Evolutionary conservation across 441 rosid genomes (phyloP), one percentile per base, ranked within the genome.

Genomic region (Populus hybrid): DNA sequence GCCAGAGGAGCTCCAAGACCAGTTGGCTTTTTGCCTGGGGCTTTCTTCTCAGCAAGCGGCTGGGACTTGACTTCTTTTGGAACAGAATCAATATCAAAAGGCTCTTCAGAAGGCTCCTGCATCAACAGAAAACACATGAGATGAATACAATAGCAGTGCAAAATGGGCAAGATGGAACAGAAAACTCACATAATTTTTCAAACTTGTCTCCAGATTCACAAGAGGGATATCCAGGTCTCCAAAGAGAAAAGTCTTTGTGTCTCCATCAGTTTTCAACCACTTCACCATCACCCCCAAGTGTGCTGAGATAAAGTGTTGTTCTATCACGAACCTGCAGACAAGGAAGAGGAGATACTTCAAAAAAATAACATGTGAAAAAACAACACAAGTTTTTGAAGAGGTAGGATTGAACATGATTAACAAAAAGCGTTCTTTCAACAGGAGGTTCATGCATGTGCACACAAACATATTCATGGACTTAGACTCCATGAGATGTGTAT

Each of bases 11-110:
- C 92, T 86, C 90, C 94, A 57, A 92, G 91, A 84, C 95, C 98
- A 75, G 90, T 72, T 74, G 98, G 94, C 90, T 88, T 96, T 83
- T 92, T 94, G 75, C 98, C 95, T 9, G 94, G 88, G 75, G 96
- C 94, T 85, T 94, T 96, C 90, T 92, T 94, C 86, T 94, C 98
- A 4, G 94, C 88, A 71, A 90, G 93, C 69, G 98, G 92, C 88
- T 88, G 98, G 69, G 92, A 85, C 85, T 91, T 96, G 46, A 92
- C 92, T 83, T 96, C 98, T 87, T 75, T 94, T 21, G 98, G 92
- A 74, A 96, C 99, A 59, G 91, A 89, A 79, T 85, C 75, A 81
- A 96, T 82, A 82, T 94, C 92, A 83, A 96, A 96, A 40, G 92
- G 88, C 81, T 87, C 87, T 75, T 92, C 98, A 12, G 98, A 89